Evolutionary conservation across 257 asterid species (phyloP).

Genomic region (Ophiorrhiza pumila): DNA sequence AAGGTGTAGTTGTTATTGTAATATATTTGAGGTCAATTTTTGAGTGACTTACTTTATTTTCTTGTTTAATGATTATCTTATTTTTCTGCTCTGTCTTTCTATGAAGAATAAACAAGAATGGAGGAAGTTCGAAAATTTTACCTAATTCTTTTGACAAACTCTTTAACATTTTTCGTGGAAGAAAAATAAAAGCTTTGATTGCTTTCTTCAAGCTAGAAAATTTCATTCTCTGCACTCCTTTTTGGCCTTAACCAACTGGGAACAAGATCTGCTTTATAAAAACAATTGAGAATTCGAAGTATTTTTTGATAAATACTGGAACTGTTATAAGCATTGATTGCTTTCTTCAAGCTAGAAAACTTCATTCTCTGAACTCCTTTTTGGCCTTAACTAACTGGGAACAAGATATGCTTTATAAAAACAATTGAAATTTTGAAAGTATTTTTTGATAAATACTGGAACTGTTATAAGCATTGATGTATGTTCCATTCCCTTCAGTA

Average conservation of each 20-base stretch:
- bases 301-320: not conserved
- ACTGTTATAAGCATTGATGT: not conserved
- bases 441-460: not conserved
- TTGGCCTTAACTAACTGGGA: not conserved
- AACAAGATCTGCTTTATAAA: not conserved
- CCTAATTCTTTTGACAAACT: not conserved
- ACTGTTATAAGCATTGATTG: too few species aligned
- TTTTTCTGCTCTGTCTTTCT: not conserved
- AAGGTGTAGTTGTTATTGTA: not conserved
- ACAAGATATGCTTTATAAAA: not conserved
- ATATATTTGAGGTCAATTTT: too few species aligned
- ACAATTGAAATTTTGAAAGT: not conserved
- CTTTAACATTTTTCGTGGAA: not conserved
- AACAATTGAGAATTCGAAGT: not conserved
- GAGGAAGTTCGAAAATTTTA: not conserved
- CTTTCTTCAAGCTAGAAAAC: not conserved
- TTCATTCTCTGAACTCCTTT: not conserved
- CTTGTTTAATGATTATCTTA: not conserved
- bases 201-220: not conserved
- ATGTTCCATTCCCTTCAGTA: not conserved
- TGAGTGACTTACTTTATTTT: not conserved
- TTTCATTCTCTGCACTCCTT: not conserved
- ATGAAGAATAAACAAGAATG: not conserved
- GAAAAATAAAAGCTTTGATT: too few species aligned
- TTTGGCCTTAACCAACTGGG: not conserved